Evolutionary conservation across 441 rosid genomes (phyloP).

Genomic region (Macaranga tanarius): DNA sequence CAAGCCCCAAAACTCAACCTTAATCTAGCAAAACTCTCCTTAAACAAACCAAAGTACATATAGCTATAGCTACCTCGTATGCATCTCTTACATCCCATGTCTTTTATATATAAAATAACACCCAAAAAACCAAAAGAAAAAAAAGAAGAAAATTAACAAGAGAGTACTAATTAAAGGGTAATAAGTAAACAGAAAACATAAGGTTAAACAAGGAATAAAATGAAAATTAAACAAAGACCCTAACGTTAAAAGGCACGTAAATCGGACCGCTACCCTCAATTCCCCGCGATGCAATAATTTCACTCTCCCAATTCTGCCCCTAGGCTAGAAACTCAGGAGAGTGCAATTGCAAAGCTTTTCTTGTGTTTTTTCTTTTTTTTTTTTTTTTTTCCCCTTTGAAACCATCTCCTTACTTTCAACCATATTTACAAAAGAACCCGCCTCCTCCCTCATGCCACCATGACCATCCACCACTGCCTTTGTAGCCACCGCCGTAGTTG

Average conservation of each 20-base stretch:
- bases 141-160: no score
- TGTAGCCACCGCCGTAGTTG: slow-evolving; percentile 19
- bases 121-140: not conserved
- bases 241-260: slow-evolving; percentile 19
- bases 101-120: not conserved
- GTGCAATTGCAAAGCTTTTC: slow-evolving; percentile 66
- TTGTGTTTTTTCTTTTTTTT: slow-evolving; percentile 14
- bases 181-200: slow-evolving; percentile 12
- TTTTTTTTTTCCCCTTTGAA: slow-evolving; percentile 28
- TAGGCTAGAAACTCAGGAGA: slow-evolving; percentile 54
- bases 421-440: slow-evolving; percentile 35
- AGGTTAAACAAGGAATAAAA: slow-evolving; percentile 23
- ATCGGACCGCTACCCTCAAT: slow-evolving; percentile 88
- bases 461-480: slow-evolving; percentile 20
- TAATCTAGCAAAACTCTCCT: slow-evolving; percentile 9
- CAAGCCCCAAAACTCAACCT: not conserved
- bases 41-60: not conserved
- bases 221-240: slow-evolving; percentile 8
- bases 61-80: slow-evolving; percentile 47
- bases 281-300: slow-evolving; percentile 72
- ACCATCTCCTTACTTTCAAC: slow-evolving; percentile 17
- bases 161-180: not conserved
- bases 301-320: slow-evolving; percentile 63
- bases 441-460: slow-evolving; percentile 22
- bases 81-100: slow-evolving; percentile 77